Evolutionary conservation across 2,329 filamentous ascomycete species (phyloP), one percentile per base, ranked within the genome.

Genomic region (Colletotrichum scovillei): DNA sequence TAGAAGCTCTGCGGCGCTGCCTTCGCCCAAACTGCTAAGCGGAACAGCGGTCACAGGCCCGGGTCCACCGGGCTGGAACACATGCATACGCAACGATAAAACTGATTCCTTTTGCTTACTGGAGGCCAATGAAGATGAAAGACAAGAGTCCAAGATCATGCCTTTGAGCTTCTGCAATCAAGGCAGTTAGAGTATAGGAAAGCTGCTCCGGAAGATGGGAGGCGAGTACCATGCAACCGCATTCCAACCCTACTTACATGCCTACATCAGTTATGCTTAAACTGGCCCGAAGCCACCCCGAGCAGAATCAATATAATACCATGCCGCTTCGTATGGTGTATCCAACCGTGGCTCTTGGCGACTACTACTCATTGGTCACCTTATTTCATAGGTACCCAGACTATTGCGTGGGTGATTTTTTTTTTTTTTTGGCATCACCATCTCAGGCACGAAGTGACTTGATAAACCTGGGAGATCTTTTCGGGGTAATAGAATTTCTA

Each of bases 11-110:
- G 22, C n/a, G 30, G 38, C 57, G 28, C 58, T 32, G 32, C 59
- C 58, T n/a, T 64, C 60, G 60, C 52, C 24, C 62, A 55, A 67
- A 62, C 56, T 62, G 60, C 7, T 35, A 49, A 30, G 35, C 46
- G 35, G 49, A 62, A 57, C 32, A 22, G 32, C 46, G 57, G 56
- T 42, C 55, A 46, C 14, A 42, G 22, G 49, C 6, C 63, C 14
- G 46, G 68, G 9, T 52, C 68, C 68, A 67, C 63, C n/a, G 26
- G n/a, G 38, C 63, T 67, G 63, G 68, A 71, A 60, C 68, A 28
- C 46, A 57, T 19, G 42, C 42, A 9, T 19, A 49, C 42, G 19
- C 19, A n/a, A 24, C 12, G 14, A 24, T 56, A 32, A 56, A 32
- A 53, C 8, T 14, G 16, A 32, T 28, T 38, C 30, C 28, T 35